phyloP scores from a whole-genome alignment of 768 basidiomycete genomes.

The Agaricus sinodeliciosus region DNA sequence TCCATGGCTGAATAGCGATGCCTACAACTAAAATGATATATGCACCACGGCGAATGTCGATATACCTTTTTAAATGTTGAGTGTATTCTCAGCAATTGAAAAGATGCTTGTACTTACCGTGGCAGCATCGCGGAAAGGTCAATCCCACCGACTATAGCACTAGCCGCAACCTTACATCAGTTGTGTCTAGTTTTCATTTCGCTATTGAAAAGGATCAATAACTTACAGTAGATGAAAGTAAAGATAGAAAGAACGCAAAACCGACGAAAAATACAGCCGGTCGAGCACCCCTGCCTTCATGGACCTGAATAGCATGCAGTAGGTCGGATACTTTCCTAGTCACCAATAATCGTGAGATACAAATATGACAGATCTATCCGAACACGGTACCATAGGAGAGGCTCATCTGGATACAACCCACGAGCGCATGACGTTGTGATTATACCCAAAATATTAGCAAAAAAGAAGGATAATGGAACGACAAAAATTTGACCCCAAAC shows the following conservation, averaged over 20 bases:
- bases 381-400: slow-evolving; percentile 18
- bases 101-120: not conserved
- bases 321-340: slow-evolving; percentile 25
- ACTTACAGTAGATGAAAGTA: slow-evolving; percentile 23
- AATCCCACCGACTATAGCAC: slow-evolving; percentile 27
- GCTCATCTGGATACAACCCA: slow-evolving; percentile 25
- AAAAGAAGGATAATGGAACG: slow-evolving; percentile 23
- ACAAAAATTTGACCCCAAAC: slow-evolving; percentile 24
- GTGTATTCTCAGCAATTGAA: not conserved
- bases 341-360: not conserved
- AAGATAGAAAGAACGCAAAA: slow-evolving; percentile 24
- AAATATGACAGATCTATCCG: not conserved
- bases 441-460: slow-evolving; percentile 25
- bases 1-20: slow-evolving; percentile 26
- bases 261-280: slow-evolving; percentile 27
- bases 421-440: slow-evolving; percentile 20
- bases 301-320: slow-evolving; percentile 22
- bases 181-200: not conserved
- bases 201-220: not conserved
- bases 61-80: slow-evolving; percentile 10
- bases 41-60: slow-evolving; percentile 24
- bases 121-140: slow-evolving; percentile 24
- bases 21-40: slow-evolving; percentile 23
- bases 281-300: slow-evolving; percentile 20
- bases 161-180: slow-evolving; percentile 19